A percentile compares a stretch with the other conserved stretches of the same genome.
phyloP scores from a whole-genome alignment of 306 rosid species.

The Gleditsia sinensis region DNA sequence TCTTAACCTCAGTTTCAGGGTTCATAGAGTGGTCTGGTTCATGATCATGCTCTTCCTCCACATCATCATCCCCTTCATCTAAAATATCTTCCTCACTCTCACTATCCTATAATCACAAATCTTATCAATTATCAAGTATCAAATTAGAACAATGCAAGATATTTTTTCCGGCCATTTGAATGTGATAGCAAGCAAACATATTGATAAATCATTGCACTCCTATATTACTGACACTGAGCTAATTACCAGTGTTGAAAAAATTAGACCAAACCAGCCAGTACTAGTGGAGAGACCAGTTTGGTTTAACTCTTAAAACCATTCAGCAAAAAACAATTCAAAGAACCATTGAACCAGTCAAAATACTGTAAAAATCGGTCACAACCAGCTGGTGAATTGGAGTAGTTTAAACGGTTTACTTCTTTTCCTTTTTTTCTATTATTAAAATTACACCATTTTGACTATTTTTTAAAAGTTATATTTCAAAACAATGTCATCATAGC shows the following conservation, averaged over 20 bases:
- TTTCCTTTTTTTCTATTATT: too few species aligned
- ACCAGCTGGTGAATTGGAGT: too few species aligned
- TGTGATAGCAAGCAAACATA: neutral
- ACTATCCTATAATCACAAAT: conserved; percentile 57
- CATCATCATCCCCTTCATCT: conserved; percentile 89
- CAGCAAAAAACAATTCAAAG: too few species aligned
- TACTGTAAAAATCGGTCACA: too few species aligned
- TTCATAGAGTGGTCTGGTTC: conserved; percentile 58
- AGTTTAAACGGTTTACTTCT: too few species aligned
- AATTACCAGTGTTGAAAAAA: conserved; percentile 2
- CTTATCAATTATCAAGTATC: neutral
- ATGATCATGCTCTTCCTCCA: conserved; percentile 81
- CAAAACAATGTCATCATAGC: too few species aligned
- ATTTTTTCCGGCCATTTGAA: conserved; percentile 8
- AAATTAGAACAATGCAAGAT: conserved; percentile 14
- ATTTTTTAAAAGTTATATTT: too few species aligned
- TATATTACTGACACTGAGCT: neutral
- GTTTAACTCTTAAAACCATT: too few species aligned
- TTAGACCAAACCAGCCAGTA: too few species aligned
- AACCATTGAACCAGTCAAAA: too few species aligned
- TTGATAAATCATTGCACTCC: neutral
- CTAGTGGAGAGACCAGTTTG: too few species aligned
- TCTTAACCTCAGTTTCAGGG: conserved; percentile 59
- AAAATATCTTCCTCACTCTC: conserved; percentile 89
- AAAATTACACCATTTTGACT: too few species aligned